Evolutionary conservation across 768 basidiomycete species (phyloP).

Genomic region (Auricularia sp.): DNA sequence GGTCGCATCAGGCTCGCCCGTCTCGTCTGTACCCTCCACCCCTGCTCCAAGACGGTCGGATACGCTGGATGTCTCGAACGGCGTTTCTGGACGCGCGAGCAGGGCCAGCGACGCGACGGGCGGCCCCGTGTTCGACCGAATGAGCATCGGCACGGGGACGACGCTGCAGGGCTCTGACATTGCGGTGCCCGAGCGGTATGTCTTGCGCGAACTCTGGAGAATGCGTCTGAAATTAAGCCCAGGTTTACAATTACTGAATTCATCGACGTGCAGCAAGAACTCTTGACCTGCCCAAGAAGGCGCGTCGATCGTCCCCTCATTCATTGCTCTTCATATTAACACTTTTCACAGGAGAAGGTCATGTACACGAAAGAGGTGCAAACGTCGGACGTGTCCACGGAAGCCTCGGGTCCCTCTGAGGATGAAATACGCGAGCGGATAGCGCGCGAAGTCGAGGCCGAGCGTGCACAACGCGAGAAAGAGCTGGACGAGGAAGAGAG

Average conservation of each 20-base stretch:
- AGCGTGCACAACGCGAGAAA: constrained; percentile 48
- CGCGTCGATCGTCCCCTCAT: constrained; percentile 22
- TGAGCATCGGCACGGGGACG: constrained; percentile 28
- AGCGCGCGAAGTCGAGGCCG: constrained; percentile 45
- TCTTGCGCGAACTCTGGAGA: not conserved
- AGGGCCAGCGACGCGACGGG: constrained; percentile 49
- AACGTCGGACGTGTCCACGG: constrained; percentile 56
- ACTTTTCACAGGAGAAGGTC: constrained; percentile 49
- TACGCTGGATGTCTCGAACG: constrained; percentile 22
- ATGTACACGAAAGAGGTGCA: constrained; percentile 81
- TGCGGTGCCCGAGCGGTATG: constrained; percentile 5
- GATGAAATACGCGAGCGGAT: constrained; percentile 69
- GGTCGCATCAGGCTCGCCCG: constrained; percentile 38
- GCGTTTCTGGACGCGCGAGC: constrained; percentile 53
- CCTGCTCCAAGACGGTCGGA: constrained; percentile 38
- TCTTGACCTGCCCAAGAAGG: constrained; percentile 88
- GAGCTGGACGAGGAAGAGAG: constrained; percentile 77
- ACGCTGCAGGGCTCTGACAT: not conserved
- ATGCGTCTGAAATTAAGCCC: constrained; percentile 30
- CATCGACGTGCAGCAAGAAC: constrained; percentile 81
- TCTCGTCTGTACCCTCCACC: constrained; percentile 62
- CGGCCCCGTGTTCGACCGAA: constrained; percentile 30
- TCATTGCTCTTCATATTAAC: constrained; percentile 10
- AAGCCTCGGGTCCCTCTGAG: constrained; percentile 41
- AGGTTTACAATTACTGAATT: constrained; percentile 56